Evolutionary conservation across 805 yeast genomes (phyloP), one percentile per base, ranked within the genome.

Genomic region (Zygotorulaspora sp.): DNA sequence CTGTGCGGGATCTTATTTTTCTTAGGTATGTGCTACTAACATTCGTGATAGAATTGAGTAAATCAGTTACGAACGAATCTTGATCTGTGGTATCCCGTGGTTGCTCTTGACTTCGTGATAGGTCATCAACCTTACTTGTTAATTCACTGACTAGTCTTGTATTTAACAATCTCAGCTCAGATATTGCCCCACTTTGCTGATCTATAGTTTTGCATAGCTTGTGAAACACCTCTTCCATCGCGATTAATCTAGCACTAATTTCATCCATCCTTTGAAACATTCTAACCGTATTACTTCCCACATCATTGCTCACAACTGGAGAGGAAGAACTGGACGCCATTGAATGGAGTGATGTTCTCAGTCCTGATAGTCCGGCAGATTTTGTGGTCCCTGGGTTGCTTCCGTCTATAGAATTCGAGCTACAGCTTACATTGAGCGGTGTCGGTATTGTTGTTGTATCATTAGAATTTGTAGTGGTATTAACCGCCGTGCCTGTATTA

Each of bases 201-300:
- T 48, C 53, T 7, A 61, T 39, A 10, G 48, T 48, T 18, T 44
- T 41, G 13, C 54, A 45, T 5, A 61, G 33, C 16, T 50, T 49
- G 21, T 51, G 46, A 14, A 61, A 52, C 43, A 53, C 49, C 36
- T 57, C 57, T 26, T 61, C 65, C 62, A 59, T 49, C 6, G 45
- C 47, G 1, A 55, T 51, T 36, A 58, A 36, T 28, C 64, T 45
- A 3, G 55, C 57, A 17, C 58, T 49, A 19, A 59, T 38, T 19
- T 59, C 64, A 32, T 58, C 63, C 58, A 59, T 48, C 29, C 63
- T 49, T 43, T 59, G 64, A 31, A 50, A 57, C 35, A 58, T 44
- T 34, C 57, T 45, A 12, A 57, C 45, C 21, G 40, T 43, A 38
- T 38, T 47, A 12, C 48, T 42, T 16, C 46, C 39, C 10, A 35